Evolutionary conservation across 2,329 filamentous ascomycete genomes (phyloP), one percentile per base, ranked within the genome.

Genomic region (Talaromyces marneffei): DNA sequence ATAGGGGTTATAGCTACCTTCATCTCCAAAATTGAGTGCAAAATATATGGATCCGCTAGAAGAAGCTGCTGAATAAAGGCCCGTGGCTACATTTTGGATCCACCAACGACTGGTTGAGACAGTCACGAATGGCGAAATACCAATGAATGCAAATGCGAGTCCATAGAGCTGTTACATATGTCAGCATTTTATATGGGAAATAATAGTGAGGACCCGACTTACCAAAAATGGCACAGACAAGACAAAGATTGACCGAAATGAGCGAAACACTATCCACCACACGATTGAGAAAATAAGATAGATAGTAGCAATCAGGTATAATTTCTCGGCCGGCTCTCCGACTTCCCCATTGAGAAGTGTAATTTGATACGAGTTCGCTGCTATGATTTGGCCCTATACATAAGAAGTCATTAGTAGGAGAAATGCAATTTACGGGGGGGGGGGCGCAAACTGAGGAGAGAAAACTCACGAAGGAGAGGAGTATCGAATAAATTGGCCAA

Each of bases 311-410:
- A 84, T 79, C 59, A 78, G 73, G 71, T 86, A 86, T 1, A 86
- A 74, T 68, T 83, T 81, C 40, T 73, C 68, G 3, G 82, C 81
- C 9, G 80, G 77, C 68, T 85, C 77, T 61, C 81, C 83, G 25
- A 83, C 76, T 63, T 83, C 80, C 16, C 84, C 84, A 2, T 83
- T 83, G 23, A 87, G 75, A 16, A 87, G 78, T 0, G 83, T 85
- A 69, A 87, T 83, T 69, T 87, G 85, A 73, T 85, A 85, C 0
- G 82, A 85, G 70, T 84, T 85, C 60, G 82, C 80, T 2, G 83
- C 81, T 48, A 86, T 79, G 65, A 86, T 81, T 67, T 85, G 83
- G 37, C 81, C 64, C 62, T 64, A 20, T 31, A 31, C 35, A 39
- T 27, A 14, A 27, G n/a, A 9, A n/a, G n/a, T n/a, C 48, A 33